Conservation (phyloP, 1,284 basidiomycete genomes). For the Cystobasidium sp. region DNA sequence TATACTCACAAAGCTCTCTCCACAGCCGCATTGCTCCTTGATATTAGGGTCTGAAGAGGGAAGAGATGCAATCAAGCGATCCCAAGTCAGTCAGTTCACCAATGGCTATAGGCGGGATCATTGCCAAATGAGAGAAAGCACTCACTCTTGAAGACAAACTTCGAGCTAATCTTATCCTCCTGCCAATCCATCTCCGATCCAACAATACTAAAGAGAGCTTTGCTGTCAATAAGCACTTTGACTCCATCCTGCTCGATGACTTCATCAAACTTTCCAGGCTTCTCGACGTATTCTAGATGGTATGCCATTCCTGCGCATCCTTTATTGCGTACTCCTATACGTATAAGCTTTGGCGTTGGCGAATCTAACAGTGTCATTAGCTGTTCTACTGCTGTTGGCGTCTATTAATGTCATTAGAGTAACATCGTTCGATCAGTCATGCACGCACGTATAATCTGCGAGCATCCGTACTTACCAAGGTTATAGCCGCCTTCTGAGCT, state of each 20-base stretch:
- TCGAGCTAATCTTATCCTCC: constrained; percentile 87
- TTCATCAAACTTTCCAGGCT: constrained; percentile 92
- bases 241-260: constrained; percentile 96
- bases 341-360: constrained; percentile 87
- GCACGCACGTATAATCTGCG: neutral
- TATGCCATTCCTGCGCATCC: constrained; percentile 99
- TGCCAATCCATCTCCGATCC: constrained; percentile 99
- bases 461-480: constrained; percentile 63
- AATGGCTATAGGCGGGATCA: neutral
- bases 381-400: constrained; percentile 75
- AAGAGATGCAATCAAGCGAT: neutral
- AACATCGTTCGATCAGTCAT: neutral
- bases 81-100: neutral
- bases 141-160: constrained; percentile 81
- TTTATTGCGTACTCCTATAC: constrained; percentile 95
- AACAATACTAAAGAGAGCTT: constrained; percentile 97
- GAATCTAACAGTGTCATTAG: constrained; percentile 71
- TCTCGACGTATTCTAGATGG: constrained; percentile 93
- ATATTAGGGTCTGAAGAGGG: constrained; percentile 56
- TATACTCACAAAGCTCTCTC: constrained; percentile 55
- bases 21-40: constrained; percentile 91
- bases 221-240: constrained; percentile 91
- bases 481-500: constrained; percentile 78
- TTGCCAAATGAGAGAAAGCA: constrained; percentile 58
- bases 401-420: constrained; percentile 62